Percentiles rank a stretch among this genome's conserved stretches.
Evolutionary conservation across 805 yeast species (phyloP).

Genomic region (Metschnikowia rubicola): DNA sequence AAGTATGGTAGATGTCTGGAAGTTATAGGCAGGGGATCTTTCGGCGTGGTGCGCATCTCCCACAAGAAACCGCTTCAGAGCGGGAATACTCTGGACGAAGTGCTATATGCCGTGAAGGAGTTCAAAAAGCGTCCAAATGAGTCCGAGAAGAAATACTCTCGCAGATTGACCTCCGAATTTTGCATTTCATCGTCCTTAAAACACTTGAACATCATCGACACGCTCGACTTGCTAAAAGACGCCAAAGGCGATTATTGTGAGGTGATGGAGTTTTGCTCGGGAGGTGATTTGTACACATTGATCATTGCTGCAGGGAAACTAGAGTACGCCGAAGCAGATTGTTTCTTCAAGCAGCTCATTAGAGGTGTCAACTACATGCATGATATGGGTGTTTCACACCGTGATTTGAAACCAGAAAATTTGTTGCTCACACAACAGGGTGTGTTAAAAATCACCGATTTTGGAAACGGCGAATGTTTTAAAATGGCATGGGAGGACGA

Average conservation of each 20-base stretch:
- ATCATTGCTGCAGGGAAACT: conserved; percentile 74
- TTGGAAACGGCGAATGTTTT: conserved; percentile 82
- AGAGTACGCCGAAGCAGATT: conserved; percentile 82
- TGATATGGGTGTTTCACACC: conserved; percentile 82
- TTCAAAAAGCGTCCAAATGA: conserved; percentile 64
- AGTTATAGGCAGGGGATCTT: conserved; percentile 89
- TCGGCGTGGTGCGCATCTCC: conserved; percentile 87
- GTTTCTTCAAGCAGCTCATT: conserved; percentile 81
- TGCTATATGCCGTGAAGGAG: conserved; percentile 82
- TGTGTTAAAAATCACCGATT: conserved; percentile 76
- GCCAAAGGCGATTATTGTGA: conserved; percentile 81
- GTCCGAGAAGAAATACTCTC: conserved; percentile 61
- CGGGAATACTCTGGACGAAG: conserved; percentile 33
- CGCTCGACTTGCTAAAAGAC: conserved; percentile 74
- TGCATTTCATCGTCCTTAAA: conserved; percentile 76
- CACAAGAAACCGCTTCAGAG: conserved; percentile 52
- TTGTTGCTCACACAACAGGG: conserved; percentile 71
- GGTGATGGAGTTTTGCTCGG: conserved; percentile 81
- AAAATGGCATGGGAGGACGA: conserved; percentile 80
- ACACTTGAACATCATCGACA: conserved; percentile 72
- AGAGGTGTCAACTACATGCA: conserved; percentile 88
- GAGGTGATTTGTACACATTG: conserved; percentile 75
- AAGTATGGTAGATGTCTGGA: conserved; percentile 95
- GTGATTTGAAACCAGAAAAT: conserved; percentile 89
- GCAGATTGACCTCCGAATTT: conserved; percentile 76